Evolutionary conservation across 768 basidiomycete genomes (phyloP).

Genomic region (Tephrocybe sp.): DNA sequence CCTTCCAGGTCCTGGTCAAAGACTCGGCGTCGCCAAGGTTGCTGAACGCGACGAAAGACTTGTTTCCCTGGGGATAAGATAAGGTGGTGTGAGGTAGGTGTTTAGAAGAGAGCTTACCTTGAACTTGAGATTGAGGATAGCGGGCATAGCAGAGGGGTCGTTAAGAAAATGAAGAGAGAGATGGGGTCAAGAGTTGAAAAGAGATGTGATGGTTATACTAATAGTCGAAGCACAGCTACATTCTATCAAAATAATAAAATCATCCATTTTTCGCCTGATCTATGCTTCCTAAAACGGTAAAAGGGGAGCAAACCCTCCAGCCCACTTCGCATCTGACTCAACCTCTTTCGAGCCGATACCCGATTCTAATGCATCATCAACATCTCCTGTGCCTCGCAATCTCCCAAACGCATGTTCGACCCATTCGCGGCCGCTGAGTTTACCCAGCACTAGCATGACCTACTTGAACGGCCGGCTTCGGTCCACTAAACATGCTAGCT

Average conservation of each 20-base stretch:
- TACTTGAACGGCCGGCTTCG: neutral
- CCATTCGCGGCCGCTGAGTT: neutral
- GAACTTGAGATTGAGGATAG: conserved; percentile 86
- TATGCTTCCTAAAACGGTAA: conserved; percentile 18
- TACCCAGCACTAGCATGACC: no score
- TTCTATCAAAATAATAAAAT: conserved; percentile 1
- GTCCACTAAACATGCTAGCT: neutral
- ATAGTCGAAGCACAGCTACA: conserved; percentile 9
- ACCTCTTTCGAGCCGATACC: conserved; percentile 18
- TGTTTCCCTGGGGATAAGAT: conserved; percentile 67
- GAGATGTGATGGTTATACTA: conserved; percentile 9
- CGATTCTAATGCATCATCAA: conserved; percentile 3
- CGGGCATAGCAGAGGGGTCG: conserved; percentile 53
- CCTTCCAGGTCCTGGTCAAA: conserved; percentile 91
- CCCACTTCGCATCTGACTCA: conserved; percentile 16
- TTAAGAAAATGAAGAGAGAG: conserved; percentile 11
- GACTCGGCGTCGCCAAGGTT: conserved; percentile 83
- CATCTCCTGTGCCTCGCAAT: neutral
- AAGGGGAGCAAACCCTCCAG: neutral
- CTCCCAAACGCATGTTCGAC: conserved; percentile 2
- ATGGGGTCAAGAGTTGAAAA: conserved; percentile 12
- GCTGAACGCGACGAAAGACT: conserved; percentile 91
- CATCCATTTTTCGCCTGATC: neutral
- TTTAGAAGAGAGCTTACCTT: conserved; percentile 44
- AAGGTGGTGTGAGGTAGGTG: conserved; percentile 1